Percentiles rank a stretch among this genome's conserved stretches.
phyloP scores from a whole-genome alignment of 257 asterid species.

The Fraxinus quadrangulata region DNA sequence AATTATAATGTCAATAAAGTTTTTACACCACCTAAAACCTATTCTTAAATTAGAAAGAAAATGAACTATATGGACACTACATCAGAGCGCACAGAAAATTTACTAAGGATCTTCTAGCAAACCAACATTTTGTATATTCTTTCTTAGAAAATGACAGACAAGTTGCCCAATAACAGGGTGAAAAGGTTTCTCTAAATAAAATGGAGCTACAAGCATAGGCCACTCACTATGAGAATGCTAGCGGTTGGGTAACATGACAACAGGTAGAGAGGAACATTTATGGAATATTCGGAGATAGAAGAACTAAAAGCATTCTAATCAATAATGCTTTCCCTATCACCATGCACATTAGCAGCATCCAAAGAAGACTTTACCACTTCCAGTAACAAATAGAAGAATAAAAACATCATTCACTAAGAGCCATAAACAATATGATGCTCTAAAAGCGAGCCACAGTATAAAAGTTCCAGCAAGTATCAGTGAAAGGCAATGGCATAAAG shows the following conservation, averaged over 20 bases:
- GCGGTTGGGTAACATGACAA: neutral
- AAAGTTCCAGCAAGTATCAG: neutral
- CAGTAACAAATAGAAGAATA: neutral
- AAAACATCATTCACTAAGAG: neutral
- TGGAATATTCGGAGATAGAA: neutral
- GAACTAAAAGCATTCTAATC: neutral
- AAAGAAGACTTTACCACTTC: neutral
- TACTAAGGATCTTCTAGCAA: too few species aligned
- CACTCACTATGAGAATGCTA: neutral
- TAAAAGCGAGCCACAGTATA: neutral
- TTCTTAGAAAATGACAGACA: neutral
- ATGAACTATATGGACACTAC: too few species aligned
- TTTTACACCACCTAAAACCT: too few species aligned
- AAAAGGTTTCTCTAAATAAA: neutral
- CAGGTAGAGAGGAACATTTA: neutral
- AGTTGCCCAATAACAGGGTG: neutral
- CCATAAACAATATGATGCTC: neutral
- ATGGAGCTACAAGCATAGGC: neutral
- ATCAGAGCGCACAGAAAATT: too few species aligned
- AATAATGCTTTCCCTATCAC: neutral
- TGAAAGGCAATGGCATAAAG: neutral
- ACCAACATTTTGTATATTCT: neutral
- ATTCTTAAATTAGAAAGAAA: too few species aligned
- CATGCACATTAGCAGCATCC: neutral
- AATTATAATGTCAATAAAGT: too few species aligned